Evolutionary conservation across 2,329 filamentous ascomycete genomes (phyloP).

Genomic region (Claviceps africana): DNA sequence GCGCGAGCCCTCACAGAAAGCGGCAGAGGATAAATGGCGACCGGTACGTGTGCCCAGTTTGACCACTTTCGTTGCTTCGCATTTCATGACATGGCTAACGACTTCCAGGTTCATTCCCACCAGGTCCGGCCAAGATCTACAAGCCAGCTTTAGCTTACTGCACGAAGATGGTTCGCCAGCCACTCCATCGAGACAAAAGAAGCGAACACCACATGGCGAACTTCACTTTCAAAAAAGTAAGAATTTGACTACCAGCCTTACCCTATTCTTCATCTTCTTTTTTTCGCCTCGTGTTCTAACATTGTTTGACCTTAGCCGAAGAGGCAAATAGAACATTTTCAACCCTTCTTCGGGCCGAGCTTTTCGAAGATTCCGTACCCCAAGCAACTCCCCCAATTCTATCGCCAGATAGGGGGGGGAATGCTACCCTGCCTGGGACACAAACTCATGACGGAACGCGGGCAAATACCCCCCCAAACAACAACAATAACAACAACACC

Average conservation of each 20-base stretch:
- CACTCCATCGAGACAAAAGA: constrained; percentile 74
- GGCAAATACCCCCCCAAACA: constrained; percentile 68
- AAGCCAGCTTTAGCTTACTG: constrained; percentile 81
- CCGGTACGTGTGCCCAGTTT: constrained; percentile 29
- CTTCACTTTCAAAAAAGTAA: constrained; percentile 86
- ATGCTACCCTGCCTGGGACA: constrained; percentile 35
- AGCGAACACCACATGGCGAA: constrained; percentile 75
- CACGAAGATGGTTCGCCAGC: constrained; percentile 89
- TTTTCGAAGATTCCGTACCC: constrained; percentile 83
- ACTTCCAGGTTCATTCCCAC: constrained; percentile 77
- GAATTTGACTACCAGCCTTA: constrained; percentile 14
- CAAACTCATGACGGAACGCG: constrained; percentile 51
- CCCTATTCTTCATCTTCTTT: not conserved
- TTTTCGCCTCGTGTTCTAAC: constrained; percentile 1
- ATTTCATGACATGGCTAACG: constrained; percentile 11
- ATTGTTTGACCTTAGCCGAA: constrained; percentile 42
- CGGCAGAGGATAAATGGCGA: constrained; percentile 47
- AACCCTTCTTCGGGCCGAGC: constrained; percentile 70
- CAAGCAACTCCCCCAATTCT: constrained; percentile 55
- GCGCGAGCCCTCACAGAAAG: constrained; percentile 43
- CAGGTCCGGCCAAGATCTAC: constrained; percentile 79
- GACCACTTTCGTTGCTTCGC: not conserved
- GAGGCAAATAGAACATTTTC: constrained; percentile 93
- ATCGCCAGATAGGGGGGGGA: constrained; percentile 43
- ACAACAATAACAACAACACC: constrained; percentile 15